Evolutionary conservation across 805 yeast species (phyloP).

Genomic region (Starmerella khaoyaiensis): DNA sequence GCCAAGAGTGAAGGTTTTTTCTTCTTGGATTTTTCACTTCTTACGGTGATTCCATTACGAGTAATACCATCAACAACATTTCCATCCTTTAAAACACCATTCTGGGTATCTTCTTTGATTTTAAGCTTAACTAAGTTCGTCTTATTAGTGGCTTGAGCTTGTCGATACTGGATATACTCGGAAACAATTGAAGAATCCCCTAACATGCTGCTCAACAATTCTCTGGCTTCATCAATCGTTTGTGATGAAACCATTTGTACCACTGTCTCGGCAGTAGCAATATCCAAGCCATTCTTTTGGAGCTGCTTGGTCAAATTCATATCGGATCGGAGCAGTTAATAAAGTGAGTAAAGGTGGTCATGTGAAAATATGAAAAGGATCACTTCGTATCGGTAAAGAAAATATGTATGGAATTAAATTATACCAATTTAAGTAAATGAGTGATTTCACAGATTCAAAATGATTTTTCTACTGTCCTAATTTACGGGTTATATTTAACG

Average conservation of each 20-base stretch:
- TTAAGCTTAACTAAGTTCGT: conserved; percentile 1
- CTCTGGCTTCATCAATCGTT: conserved; percentile 17
- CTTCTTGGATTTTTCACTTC: background rate
- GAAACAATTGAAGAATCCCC: conserved; percentile 10
- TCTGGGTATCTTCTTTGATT: conserved; percentile 1
- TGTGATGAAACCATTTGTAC: conserved; percentile 14
- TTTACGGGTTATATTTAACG: too few species aligned
- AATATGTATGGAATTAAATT: too few species aligned
- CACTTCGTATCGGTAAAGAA: too few species aligned
- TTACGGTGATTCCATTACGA: conserved; percentile 2
- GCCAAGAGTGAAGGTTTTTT: background rate
- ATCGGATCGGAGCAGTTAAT: too few species aligned
- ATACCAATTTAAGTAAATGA: too few species aligned
- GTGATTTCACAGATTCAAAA: too few species aligned
- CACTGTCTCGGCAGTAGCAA: conserved; percentile 20
- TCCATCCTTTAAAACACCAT: conserved; percentile 1
- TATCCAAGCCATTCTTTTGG: conserved; percentile 19
- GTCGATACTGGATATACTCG: conserved; percentile 13
- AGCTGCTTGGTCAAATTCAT: conserved; percentile 10
- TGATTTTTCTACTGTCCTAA: too few species aligned
- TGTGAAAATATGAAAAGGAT: too few species aligned
- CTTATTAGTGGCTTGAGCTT: conserved; percentile 1
- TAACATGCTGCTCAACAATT: conserved; percentile 16
- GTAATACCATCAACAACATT: background rate
- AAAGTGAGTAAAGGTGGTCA: too few species aligned